phyloP scores from a whole-genome alignment of 495 filamentous ascomycete species.

The Halenospora varia region DNA sequence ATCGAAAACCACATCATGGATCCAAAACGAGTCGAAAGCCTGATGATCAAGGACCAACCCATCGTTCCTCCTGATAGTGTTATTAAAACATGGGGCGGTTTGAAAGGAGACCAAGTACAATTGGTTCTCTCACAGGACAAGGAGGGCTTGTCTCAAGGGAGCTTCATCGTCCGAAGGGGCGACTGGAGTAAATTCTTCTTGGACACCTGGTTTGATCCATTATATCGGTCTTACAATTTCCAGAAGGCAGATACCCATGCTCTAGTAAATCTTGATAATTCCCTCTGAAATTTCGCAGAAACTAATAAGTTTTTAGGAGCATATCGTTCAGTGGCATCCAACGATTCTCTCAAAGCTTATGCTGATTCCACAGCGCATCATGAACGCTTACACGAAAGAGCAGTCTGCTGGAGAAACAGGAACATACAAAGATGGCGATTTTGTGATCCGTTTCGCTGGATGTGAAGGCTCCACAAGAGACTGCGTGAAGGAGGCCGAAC shows the following conservation, averaged over 20 bases:
- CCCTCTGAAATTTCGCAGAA: constrained; percentile 1
- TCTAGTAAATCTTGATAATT: constrained; percentile 54
- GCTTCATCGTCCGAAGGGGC: constrained; percentile 76
- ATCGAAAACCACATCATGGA: constrained; percentile 69
- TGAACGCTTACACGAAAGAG: constrained; percentile 67
- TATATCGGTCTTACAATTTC: constrained; percentile 92
- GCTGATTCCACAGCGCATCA: constrained; percentile 71
- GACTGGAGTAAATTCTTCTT: constrained; percentile 91
- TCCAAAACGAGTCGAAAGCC: constrained; percentile 58
- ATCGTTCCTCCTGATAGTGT: constrained; percentile 94
- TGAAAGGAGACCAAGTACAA: constrained; percentile 72
- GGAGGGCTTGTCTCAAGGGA: constrained; percentile 70
- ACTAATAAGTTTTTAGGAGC: constrained; percentile 53
- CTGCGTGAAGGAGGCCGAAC: constrained; percentile 64
- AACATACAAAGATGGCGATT: constrained; percentile 80
- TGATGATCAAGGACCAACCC: constrained; percentile 80
- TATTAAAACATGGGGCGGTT: constrained; percentile 88
- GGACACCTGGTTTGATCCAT: constrained; percentile 93
- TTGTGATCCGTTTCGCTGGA: constrained; percentile 68
- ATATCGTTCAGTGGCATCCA: constrained; percentile 97
- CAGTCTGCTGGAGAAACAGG: constrained; percentile 33
- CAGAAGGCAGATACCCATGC: constrained; percentile 92
- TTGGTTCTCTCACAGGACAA: constrained; percentile 82
- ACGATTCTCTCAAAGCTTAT: constrained; percentile 88
- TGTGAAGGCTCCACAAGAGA: constrained; percentile 58